Evolutionary conservation across 768 basidiomycete genomes (phyloP), one percentile per base, ranked within the genome.

Genomic region (Agaricus blazei): DNA sequence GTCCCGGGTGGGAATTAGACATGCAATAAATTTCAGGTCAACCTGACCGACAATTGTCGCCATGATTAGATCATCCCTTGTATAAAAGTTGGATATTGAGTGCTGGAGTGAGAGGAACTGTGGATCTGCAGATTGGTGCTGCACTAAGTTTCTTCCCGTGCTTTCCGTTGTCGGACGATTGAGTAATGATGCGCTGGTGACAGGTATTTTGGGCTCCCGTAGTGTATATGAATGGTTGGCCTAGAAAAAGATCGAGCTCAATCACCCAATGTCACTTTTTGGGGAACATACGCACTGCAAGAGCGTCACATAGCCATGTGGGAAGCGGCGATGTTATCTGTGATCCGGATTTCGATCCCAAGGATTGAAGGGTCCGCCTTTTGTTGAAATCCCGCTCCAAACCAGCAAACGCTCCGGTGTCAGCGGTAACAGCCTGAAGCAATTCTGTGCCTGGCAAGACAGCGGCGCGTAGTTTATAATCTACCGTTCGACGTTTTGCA

Each of bases 11-110:
- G 51, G 19, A 54, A 88, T 68, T 26, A 81, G 67, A 67, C 93
- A 94, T 28, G 85, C 88, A 59, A 98, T 81, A 67, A 95, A 98
- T 71, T 98, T 99, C 58, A 74, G 69, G 68, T 98, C 97, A 44
- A 98, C 83, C 66, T 99, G 97, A 56, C 80, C 81, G 48, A 98
- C 77, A 48, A 93, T 77, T 50, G 66, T 66, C 26, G 87, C 87
- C 27, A 68, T 63, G 19, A 62, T 65, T 37, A 98, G 75, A 57
- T 85, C 82, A 27, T 72, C 69, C 59, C 78, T 64, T 14, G 61
- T 61, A 49, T 67, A 64, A 11, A 58, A 60, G 52, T 60, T 58
- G 43, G 50, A 52, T 29, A 37, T 26, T 1, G 55, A 55, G 58
- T 60, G 55, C 34, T 57, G 56, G 58, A 50, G 55, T 41, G 55